phyloP scores from a whole-genome alignment of 1,284 basidiomycete species.

The Garcileccinum viscosum region DNA sequence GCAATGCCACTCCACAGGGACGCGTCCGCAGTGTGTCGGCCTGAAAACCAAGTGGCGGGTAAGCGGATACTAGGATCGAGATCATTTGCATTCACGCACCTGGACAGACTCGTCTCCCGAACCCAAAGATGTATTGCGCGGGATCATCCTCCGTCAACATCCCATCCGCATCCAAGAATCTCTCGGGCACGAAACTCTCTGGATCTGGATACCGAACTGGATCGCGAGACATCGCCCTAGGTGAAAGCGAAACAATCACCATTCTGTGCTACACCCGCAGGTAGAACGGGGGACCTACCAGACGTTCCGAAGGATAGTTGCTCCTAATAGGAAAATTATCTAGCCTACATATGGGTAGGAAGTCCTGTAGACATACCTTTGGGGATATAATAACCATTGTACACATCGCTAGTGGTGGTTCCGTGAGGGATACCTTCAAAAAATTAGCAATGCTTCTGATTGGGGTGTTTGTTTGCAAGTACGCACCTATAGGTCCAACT shows the following conservation, averaged over 20 bases:
- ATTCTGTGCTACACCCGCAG: background rate
- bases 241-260: background rate
- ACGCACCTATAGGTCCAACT: background rate
- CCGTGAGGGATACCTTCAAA: background rate
- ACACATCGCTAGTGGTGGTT: background rate
- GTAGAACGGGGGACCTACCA: background rate
- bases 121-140: background rate
- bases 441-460: background rate
- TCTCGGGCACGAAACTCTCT: background rate
- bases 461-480: background rate
- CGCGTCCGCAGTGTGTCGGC: background rate
- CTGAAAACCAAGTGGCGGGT: background rate
- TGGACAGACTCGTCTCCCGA: background rate
- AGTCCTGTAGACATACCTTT: background rate
- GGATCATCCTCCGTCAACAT: background rate
- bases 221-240: background rate
- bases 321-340: background rate
- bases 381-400: background rate
- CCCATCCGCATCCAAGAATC: background rate
- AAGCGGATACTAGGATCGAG: background rate
- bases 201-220: background rate
- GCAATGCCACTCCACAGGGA: background rate
- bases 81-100: conserved; percentile 1
- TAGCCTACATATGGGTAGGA: background rate
- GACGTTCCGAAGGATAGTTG: background rate